Base-by-base conservation (phyloP, 2,329 filamentous ascomycete genomes). In the Pseudogymnoascus sp. region DNA sequence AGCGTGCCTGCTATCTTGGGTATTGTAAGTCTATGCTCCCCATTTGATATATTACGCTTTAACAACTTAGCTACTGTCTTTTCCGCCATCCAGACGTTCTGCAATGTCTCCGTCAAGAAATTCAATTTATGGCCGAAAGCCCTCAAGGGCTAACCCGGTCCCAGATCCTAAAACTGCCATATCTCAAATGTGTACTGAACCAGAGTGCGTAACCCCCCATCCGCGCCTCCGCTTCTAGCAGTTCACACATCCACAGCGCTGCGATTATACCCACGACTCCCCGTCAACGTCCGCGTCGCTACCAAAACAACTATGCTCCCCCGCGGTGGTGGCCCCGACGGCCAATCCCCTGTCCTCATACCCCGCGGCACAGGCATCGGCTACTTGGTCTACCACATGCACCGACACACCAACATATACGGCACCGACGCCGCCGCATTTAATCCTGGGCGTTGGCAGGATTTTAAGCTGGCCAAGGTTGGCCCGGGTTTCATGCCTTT, bases 401-500 rank as follows among this genome's bases (percentile, higher is more conserved):
- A 72, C 38, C 62, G 68, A 5, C 66, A 68, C 18, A 43, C 40
- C 3, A 69, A 72, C 43, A 66, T 74, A 18, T 73, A 68, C 25
- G 72, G 72, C 1, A 31, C 60, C 5, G 69, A 71, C 43, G 60
- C 65, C 60, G 61, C 65, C 2, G 68, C 66, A 18, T 72, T 72
- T 59, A 59, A 64, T 3, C 70, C 70, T 0, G 70, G 72, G 36
- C 63, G 70, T 8, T 73, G 70, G 71, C 66, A 63, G 7, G 62
- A 65, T 12, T 21, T 25, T 9, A 64, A 28, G 16, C 60, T 61
- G n/a, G 40, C 40, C 18, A 43, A 43, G 18, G 21, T 43, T 12
- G 59, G 63, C 28, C 71, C 68, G 66, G 70, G 66, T 28, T 72
- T 67, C 61, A 42, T 71, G 2, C 67, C 69, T 3, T 72, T 72